Conservation (phyloP, 139 green algal species). For the Penium margaritaceum region DNA sequence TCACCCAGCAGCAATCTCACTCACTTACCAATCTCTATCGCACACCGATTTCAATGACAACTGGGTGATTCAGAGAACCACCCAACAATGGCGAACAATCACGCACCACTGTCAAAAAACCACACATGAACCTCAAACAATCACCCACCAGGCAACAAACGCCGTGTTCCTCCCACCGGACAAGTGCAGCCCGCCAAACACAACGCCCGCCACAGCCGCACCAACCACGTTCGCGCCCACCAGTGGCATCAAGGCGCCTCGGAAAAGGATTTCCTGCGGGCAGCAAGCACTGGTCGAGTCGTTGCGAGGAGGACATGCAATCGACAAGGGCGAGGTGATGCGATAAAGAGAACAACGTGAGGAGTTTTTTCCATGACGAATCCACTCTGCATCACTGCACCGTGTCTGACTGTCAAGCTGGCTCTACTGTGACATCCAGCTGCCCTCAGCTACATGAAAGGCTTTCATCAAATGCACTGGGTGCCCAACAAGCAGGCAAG, state of each 20-base stretch:
- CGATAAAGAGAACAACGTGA: neutral
- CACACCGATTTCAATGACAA: neutral
- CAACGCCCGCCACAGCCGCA: conserved; percentile 17
- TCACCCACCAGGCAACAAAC: conserved; percentile 33
- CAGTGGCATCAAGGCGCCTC: conserved; percentile 24
- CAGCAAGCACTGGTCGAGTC: neutral
- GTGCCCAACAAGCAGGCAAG: too few relatives aligned
- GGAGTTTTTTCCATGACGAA: neutral
- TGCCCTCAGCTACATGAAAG: too few relatives aligned
- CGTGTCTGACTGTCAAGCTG: too few relatives aligned
- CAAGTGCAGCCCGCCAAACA: conserved; percentile 35
- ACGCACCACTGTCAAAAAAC: neutral
- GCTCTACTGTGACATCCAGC: too few relatives aligned
- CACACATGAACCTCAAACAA: neutral
- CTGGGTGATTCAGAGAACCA: neutral
- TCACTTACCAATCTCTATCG: too few relatives aligned
- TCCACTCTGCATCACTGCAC: neutral
- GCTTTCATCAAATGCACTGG: too few relatives aligned
- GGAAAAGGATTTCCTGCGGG: conserved; percentile 40
- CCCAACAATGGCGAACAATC: neutral
- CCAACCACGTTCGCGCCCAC: conserved; percentile 21
- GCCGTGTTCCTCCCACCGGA: conserved; percentile 12
- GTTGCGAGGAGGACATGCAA: neutral
- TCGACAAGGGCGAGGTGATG: neutral
- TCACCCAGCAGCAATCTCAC: neutral